phyloP scores from a whole-genome alignment of 164 flowering plant genomes.

The Sextonia rubra region DNA sequence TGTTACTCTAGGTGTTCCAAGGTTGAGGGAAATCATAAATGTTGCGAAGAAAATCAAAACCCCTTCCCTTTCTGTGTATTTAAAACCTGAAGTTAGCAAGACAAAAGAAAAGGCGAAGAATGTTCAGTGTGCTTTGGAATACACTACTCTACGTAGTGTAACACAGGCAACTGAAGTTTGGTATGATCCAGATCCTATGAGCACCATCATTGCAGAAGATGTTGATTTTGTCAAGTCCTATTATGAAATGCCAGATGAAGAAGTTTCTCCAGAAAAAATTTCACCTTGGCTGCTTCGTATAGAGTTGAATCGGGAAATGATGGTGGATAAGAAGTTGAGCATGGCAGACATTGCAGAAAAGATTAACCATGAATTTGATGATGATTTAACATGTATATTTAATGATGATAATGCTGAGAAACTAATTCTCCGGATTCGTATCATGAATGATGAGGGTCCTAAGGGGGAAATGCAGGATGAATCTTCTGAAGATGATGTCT shows the following conservation, averaged over 20 bases:
- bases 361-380: conserved; percentile 91
- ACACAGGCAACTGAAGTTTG: conserved; percentile 99
- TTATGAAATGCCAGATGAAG: conserved; percentile 99
- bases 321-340: conserved; percentile 97
- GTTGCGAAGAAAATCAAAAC: conserved; percentile 98
- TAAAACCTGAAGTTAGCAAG: conserved; percentile 72
- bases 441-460: conserved; percentile 97
- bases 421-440: conserved; percentile 89
- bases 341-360: conserved; percentile 99
- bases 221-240: conserved; percentile 92
- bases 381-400: conserved; percentile 88
- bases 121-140: conserved; percentile 95
- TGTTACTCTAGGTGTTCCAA: conserved; percentile 97
- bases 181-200: conserved; percentile 99
- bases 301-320: conserved; percentile 97
- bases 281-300: conserved; percentile 99
- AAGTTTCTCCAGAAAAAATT: conserved; percentile 84
- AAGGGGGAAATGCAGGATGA: conserved; percentile 87
- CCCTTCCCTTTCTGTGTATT: conserved; percentile 89
- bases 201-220: conserved; percentile 93
- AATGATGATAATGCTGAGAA: conserved; percentile 99
- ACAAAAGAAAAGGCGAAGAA: conserved; percentile 91
- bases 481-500: conserved; percentile 99
- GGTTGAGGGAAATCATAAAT: conserved; percentile 95
- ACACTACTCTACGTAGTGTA: conserved; percentile 92